Conservation (phyloP, 768 basidiomycete species). For the Russula earlei region DNA sequence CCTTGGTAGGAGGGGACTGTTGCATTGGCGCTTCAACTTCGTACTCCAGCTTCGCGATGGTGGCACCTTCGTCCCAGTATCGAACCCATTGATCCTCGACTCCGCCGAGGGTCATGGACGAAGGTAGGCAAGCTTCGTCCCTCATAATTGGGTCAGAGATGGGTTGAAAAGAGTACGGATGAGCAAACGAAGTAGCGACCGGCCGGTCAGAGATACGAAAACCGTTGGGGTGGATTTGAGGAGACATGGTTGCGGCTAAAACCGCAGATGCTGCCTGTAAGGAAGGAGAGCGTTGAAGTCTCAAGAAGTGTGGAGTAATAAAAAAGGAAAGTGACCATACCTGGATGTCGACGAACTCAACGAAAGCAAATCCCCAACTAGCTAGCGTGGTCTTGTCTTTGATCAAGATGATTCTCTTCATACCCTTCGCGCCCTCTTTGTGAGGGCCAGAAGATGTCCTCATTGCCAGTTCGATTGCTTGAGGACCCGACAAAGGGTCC, state of each 20-base stretch:
- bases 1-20: slow-evolving; percentile 33
- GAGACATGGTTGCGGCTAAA: slow-evolving; percentile 79
- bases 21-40: slow-evolving; percentile 56
- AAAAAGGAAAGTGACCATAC: slow-evolving; percentile 33
- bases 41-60: slow-evolving; percentile 66
- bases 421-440: slow-evolving; percentile 74
- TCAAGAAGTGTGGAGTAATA: slow-evolving; percentile 1
- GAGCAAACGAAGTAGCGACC: slow-evolving; percentile 88
- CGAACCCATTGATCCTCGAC: slow-evolving; percentile 64
- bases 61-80: slow-evolving; percentile 90
- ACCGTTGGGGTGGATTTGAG: slow-evolving; percentile 81
- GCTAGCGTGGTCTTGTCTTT: slow-evolving; percentile 82
- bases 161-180: slow-evolving; percentile 82
- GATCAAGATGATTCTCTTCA: slow-evolving; percentile 81
- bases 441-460: slow-evolving; percentile 68
- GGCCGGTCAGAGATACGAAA: slow-evolving; percentile 86
- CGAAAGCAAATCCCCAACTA: slow-evolving; percentile 91
- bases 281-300: slow-evolving; percentile 15
- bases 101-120: slow-evolving; percentile 61
- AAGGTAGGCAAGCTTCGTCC: slow-evolving; percentile 67
- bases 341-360: slow-evolving; percentile 80
- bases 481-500: slow-evolving; percentile 78
- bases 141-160: slow-evolving; percentile 63
- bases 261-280: slow-evolving; percentile 73
- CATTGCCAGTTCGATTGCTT: slow-evolving; percentile 81